Percentiles rank a stretch among this genome's conserved stretches.
phyloP scores from a whole-genome alignment of 1,139 yeast genomes.

The Blastobotrys arbuscula region DNA sequence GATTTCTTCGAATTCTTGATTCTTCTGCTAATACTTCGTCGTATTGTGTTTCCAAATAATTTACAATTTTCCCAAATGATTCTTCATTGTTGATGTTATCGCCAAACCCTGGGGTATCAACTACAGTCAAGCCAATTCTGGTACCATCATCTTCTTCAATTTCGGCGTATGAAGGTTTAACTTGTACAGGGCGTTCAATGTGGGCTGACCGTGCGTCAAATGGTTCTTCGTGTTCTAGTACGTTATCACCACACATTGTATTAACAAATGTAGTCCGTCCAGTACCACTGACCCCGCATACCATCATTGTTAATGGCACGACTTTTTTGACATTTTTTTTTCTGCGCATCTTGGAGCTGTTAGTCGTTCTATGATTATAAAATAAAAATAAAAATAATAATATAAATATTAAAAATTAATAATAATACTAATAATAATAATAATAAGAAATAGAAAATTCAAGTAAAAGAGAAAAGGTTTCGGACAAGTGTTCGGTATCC shows the following conservation, averaged over 20 bases:
- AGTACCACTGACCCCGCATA: slow-evolving; percentile 66
- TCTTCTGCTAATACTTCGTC: slow-evolving; percentile 90
- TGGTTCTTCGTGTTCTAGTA: slow-evolving; percentile 32
- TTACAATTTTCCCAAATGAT: slow-evolving; percentile 64
- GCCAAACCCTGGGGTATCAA: slow-evolving; percentile 85
- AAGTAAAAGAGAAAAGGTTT: too few relatives aligned
- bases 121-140: slow-evolving; percentile 42
- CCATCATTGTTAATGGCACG: slow-evolving; percentile 70
- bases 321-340: slow-evolving; percentile 79
- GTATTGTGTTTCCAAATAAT: slow-evolving; percentile 77
- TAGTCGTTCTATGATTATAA: too few relatives aligned
- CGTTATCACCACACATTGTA: slow-evolving; percentile 76
- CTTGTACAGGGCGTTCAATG: slow-evolving; percentile 44
- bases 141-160: slow-evolving; percentile 33
- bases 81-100: slow-evolving; percentile 60
- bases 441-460: too few relatives aligned
- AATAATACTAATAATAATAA: too few relatives aligned
- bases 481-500: too few relatives aligned
- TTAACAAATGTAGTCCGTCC: slow-evolving; percentile 80
- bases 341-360: slow-evolving; percentile 41
- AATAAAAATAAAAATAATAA: too few relatives aligned
- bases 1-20: slow-evolving; percentile 81
- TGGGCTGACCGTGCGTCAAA: slow-evolving; percentile 43
- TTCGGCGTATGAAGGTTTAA: slow-evolving; percentile 46
- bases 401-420: too few relatives aligned